Percentiles rank a stretch among this genome's conserved stretches.
Conservation (phyloP, 805 yeast species). For the Jamesozyma gamospora region DNA sequence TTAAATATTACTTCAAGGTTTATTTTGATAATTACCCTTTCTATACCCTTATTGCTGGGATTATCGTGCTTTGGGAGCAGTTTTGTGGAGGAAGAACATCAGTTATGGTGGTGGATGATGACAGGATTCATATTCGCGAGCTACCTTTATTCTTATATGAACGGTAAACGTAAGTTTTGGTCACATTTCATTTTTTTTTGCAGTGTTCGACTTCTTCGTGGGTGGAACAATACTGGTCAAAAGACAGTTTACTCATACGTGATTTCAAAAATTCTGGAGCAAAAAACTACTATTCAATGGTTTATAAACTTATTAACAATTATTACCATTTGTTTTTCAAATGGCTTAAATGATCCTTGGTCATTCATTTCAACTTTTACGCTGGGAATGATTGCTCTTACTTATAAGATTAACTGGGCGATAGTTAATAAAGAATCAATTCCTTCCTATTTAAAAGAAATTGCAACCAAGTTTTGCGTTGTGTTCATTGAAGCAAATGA, state of each 20-base stretch:
- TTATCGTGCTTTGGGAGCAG: constrained; percentile 73
- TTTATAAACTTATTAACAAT: constrained; percentile 34
- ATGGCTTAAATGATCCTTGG: constrained; percentile 6
- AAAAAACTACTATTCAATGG: constrained; percentile 37
- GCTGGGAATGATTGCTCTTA: constrained; percentile 36
- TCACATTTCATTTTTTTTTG: constrained; percentile 14
- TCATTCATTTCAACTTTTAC: constrained; percentile 40
- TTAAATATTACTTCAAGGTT: constrained; percentile 1
- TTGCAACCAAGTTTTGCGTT: constrained; percentile 12
- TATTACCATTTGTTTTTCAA: constrained; percentile 11
- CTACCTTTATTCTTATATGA: not conserved
- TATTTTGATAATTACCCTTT: constrained; percentile 12
- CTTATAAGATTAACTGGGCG: constrained; percentile 48
- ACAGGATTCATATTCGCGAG: constrained; percentile 25
- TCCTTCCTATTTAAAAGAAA: constrained; percentile 31
- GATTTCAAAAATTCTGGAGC: constrained; percentile 36
- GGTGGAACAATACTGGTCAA: constrained; percentile 89
- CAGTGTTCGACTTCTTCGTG: constrained; percentile 51
- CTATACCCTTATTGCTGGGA: constrained; percentile 34
- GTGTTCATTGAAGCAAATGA: constrained; percentile 8
- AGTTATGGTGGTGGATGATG: constrained; percentile 82
- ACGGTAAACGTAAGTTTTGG: not conserved
- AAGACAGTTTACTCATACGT: constrained; percentile 50
- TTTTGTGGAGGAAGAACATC: constrained; percentile 91
- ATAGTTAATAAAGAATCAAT: constrained; percentile 44